Evolutionary conservation across 2,329 filamentous ascomycete species (phyloP).

Genomic region (Paecilomyces sp.): DNA sequence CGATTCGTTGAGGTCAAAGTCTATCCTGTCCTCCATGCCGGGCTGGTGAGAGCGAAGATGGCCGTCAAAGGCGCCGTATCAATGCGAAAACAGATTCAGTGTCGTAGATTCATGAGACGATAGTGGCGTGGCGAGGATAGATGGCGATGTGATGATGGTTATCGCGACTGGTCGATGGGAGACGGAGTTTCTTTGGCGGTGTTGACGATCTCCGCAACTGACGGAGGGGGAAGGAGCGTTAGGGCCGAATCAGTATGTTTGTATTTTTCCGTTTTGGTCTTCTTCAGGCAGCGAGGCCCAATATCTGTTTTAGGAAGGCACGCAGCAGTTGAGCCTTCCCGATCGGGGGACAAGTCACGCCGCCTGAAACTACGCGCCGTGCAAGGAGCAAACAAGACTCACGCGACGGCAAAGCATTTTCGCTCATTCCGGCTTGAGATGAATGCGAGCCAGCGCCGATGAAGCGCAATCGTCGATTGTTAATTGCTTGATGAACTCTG

Average conservation of each 20-base stretch:
- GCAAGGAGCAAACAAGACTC: not conserved
- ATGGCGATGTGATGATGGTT: not conserved
- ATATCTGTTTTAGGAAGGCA: not conserved
- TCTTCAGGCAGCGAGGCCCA: conserved; percentile 2
- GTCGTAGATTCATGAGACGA: not conserved
- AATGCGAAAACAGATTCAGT: not conserved
- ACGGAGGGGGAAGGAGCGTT: conserved; percentile 5
- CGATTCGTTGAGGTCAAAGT: conserved; percentile 94
- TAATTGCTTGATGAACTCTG: not conserved
- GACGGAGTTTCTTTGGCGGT: not conserved
- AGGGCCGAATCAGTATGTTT: conserved; percentile 12
- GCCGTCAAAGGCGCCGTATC: not conserved
- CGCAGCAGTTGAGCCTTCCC: not conserved
- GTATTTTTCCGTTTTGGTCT: conserved; percentile 20
- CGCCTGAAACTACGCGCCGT: not conserved
- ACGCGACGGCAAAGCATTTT: not conserved
- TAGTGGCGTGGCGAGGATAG: not conserved
- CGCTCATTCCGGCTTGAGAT: not conserved
- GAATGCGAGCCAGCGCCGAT: not conserved
- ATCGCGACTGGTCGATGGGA: not conserved
- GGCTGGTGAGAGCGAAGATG: not conserved
- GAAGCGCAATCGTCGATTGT: not conserved
- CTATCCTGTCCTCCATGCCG: conserved; percentile 60
- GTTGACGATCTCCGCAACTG: not conserved
- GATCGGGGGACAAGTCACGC: not conserved